Evolutionary conservation across 352 stramenopile genomes (phyloP).

Genomic region (Peronospora belbahrii): DNA sequence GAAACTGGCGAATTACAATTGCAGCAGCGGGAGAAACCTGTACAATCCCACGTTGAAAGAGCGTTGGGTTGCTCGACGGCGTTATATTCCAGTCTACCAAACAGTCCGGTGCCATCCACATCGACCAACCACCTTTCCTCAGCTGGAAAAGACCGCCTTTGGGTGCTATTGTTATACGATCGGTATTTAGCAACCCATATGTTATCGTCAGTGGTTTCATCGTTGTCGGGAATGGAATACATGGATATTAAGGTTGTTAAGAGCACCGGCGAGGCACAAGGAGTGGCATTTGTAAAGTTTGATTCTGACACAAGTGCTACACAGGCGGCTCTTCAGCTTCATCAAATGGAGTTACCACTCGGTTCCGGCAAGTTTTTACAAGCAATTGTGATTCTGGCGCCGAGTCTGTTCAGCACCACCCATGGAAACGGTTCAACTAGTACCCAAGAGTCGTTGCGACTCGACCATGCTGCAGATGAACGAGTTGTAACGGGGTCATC

Average conservation of each 20-base stretch:
- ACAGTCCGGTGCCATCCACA: constrained; percentile 4
- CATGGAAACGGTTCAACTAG: constrained; percentile 28
- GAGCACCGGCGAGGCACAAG: constrained; percentile 53
- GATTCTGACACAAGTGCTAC: constrained; percentile 36
- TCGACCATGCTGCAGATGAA: constrained; percentile 14
- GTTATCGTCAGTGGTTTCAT: constrained; percentile 53
- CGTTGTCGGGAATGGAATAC: constrained; percentile 65
- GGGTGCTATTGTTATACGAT: constrained; percentile 70
- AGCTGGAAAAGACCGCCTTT: constrained; percentile 30
- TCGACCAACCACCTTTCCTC: constrained; percentile 2
- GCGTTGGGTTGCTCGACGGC: neutral
- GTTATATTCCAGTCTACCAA: constrained; percentile 1
- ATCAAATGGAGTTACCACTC: constrained; percentile 49
- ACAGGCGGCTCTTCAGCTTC: constrained; percentile 42
- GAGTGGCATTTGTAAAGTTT: constrained; percentile 75
- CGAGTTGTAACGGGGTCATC: constrained; percentile 18
- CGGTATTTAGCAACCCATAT: constrained; percentile 47
- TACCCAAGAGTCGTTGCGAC: constrained; percentile 19
- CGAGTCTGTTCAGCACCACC: constrained; percentile 53
- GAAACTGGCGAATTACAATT: constrained; percentile 9
- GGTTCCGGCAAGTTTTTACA: constrained; percentile 49
- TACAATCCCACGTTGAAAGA: constrained; percentile 5
- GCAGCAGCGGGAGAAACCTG: constrained; percentile 9
- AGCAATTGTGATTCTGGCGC: constrained; percentile 59
- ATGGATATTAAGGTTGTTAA: constrained; percentile 74